These are phyloP conservation scores for Podaxis sp. DNA, from an alignment of 768 basidiomycete species.

Conservation along the genomic window DNA sequence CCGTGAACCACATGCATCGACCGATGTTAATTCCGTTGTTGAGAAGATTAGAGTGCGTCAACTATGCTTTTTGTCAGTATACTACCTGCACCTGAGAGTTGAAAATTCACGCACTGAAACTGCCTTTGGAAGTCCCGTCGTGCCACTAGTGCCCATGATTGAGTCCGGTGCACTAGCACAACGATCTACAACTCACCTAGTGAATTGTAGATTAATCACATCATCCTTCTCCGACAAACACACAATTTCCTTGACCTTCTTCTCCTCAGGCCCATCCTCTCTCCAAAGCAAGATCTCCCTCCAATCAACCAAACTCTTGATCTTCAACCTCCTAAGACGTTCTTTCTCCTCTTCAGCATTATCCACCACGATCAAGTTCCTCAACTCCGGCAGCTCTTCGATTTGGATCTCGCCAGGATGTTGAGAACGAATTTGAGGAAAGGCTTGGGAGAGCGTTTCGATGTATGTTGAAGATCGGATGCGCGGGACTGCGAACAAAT, in stretches of 20 bases:
- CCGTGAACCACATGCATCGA: conserved; percentile 66
- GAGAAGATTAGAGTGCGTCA: conserved; percentile 77
- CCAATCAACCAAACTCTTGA: conserved; percentile 65
- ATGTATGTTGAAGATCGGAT: conserved; percentile 68
- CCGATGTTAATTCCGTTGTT: conserved; percentile 77
- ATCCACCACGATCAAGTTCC: conserved; percentile 66
- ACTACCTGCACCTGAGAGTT: neutral
- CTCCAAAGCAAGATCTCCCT: conserved; percentile 71
- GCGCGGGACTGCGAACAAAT: conserved; percentile 71
- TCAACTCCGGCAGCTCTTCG: conserved; percentile 57
- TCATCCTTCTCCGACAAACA: conserved; percentile 56
- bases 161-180: neutral
- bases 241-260: conserved; percentile 41
- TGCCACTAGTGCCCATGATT: conserved; percentile 51
- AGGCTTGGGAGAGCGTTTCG: conserved; percentile 53
- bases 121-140: conserved; percentile 80
- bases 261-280: conserved; percentile 45
- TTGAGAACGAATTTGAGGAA: conserved; percentile 53
- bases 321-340: conserved; percentile 39
- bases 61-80: conserved; percentile 32
- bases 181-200: conserved; percentile 49
- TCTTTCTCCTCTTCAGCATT: conserved; percentile 43
- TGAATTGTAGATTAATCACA: conserved; percentile 82
- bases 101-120: conserved; percentile 58
- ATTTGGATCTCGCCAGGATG: conserved; percentile 57